Percentiles rank a stretch among this genome's conserved stretches.
Evolutionary conservation across 2,329 filamentous ascomycete species (phyloP).

Genomic region (Cercospora sp.): DNA sequence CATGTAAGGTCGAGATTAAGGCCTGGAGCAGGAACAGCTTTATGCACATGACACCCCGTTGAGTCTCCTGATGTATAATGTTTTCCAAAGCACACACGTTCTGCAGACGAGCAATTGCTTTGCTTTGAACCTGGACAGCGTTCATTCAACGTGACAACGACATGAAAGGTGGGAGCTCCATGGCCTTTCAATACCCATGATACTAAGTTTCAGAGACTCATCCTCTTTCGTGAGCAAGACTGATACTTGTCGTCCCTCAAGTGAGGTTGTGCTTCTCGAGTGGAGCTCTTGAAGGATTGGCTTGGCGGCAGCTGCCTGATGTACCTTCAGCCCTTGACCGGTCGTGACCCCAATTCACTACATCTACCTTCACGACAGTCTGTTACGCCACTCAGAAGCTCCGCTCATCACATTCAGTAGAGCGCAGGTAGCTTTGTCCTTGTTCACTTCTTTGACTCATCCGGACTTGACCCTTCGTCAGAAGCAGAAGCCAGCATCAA

Average conservation of each 20-base stretch:
- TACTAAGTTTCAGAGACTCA: too few relatives aligned
- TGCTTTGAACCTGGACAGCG: too few relatives aligned
- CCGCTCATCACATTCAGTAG: neutral
- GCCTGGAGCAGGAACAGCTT: neutral
- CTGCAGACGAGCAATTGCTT: too few relatives aligned
- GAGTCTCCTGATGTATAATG: neutral
- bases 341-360: neutral
- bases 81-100: too few relatives aligned
- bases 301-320: slow-evolving; percentile 2
- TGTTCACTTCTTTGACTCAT: neutral
- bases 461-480: neutral
- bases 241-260: too few relatives aligned
- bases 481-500: neutral
- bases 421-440: neutral
- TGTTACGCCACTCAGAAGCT: neutral
- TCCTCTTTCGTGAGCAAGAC: neutral
- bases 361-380: neutral
- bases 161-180: too few relatives aligned
- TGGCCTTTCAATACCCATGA: too few relatives aligned
- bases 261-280: neutral
- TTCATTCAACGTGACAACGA: too few relatives aligned
- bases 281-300: slow-evolving; percentile 1
- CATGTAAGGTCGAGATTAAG: neutral
- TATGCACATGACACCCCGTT: neutral
- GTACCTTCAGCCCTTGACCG: neutral